phyloP scores from a whole-genome alignment of 768 basidiomycete genomes.

The Rhizopogon roseolus region DNA sequence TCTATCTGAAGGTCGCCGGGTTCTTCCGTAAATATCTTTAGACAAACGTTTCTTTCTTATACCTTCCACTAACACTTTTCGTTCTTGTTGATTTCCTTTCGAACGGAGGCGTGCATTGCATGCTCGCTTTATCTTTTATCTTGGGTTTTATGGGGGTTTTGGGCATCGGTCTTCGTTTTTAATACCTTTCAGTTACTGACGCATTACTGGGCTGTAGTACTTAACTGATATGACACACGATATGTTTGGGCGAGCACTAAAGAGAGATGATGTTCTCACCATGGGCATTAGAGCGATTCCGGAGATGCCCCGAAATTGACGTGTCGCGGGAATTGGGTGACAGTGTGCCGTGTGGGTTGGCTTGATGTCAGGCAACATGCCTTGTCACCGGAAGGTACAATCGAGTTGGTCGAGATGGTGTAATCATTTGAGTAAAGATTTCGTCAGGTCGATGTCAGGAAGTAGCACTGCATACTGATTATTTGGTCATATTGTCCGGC shows the following conservation, averaged over 20 bases:
- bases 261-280: background rate
- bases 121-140: background rate
- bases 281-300: background rate
- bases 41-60: background rate
- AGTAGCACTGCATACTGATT: too few relatives aligned
- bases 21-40: constrained; percentile 38
- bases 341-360: background rate
- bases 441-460: background rate
- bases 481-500: too few relatives aligned
- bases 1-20: constrained; percentile 46
- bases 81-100: constrained; percentile 18
- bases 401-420: background rate
- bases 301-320: background rate
- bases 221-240: background rate
- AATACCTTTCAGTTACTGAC: background rate
- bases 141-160: constrained; percentile 4
- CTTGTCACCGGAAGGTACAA: background rate
- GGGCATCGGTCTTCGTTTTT: background rate
- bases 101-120: constrained; percentile 1
- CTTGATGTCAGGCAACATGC: background rate
- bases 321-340: background rate
- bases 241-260: background rate
- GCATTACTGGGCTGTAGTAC: background rate
- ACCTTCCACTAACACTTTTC: constrained; percentile 13
- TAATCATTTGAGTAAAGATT: background rate